phyloP scores from a whole-genome alignment of 306 rosid species.

The Inga leiocalycina region DNA sequence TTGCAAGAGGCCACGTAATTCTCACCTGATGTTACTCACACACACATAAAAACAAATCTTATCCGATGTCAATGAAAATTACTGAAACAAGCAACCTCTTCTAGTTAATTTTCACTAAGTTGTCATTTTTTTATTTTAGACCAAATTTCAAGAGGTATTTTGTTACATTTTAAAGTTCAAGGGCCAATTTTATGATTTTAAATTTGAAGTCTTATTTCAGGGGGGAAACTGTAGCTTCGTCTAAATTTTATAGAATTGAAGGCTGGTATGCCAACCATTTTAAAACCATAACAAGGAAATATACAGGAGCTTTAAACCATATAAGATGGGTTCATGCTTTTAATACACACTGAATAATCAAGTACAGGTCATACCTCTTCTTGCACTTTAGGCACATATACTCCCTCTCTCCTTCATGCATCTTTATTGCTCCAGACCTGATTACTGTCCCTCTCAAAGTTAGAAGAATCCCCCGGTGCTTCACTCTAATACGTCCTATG shows the following conservation, averaged over 20 bases:
- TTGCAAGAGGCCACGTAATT: not conserved
- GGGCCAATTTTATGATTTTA: not conserved
- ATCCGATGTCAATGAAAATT: not conserved
- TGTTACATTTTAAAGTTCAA: not conserved
- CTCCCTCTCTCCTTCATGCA: conserved; percentile 98
- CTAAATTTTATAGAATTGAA: not conserved
- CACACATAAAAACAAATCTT: not conserved
- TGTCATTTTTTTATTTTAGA: not conserved
- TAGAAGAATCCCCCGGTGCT: conserved; percentile 86
- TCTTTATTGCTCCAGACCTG: conserved; percentile 82
- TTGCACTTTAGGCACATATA: conserved; percentile 83
- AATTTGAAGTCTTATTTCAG: not conserved
- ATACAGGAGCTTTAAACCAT: not conserved
- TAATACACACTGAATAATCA: not conserved
- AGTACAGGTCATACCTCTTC: conserved; percentile 49
- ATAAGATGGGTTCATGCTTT: not conserved
- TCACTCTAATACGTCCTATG: conserved; percentile 85
- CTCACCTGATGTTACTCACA: not conserved
- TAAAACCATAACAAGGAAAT: not conserved
- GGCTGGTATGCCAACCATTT: not conserved
- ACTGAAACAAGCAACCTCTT: not conserved
- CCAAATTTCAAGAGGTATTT: not conserved
- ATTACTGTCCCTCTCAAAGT: conserved; percentile 92
- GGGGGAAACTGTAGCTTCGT: not conserved
- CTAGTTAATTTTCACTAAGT: not conserved